Base-by-base conservation (phyloP, 257 asterid genomes). In the Gardenia jasminoides region DNA sequence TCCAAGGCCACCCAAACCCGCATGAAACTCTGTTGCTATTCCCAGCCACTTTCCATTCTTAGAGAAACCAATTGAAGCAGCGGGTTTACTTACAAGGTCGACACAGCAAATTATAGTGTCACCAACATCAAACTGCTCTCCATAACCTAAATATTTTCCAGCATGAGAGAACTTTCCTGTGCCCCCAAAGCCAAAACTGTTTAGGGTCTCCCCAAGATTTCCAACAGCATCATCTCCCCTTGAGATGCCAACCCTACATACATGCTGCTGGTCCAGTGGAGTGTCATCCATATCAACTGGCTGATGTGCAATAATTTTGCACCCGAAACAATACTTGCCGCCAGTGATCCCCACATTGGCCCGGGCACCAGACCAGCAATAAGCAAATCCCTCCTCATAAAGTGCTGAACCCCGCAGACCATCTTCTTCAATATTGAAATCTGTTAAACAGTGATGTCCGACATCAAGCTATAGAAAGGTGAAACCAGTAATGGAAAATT, bases 291-390 rank as follows among this genome's bases (percentile, higher is more conserved):
- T 89, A 68, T 58, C 75, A 48, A 86, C 92, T 15, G 84, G 92
- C 78, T 89, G 93, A 33, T 72, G 67, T 41, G 88, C 79, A 62
- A 87, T 56, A 30, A 91, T 83, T 83, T 84, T 85, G 90, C 92
- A 91, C 50, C 93, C 96, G 77, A 91, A 89, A 78, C 90, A 91
- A 80, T 86, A 91, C 66, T 85, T 91, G 26, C 93, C 96, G 70
- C 86, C 79, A n/a, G 33, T 85, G 74, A 91, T 84, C 76, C 96
- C 96, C 9, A 82, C 78, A 82, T 84, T 89, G 54, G 91, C 91
- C 59, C 96, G 90, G 68, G 93, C 93, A 81, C 93, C 96, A 64
- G 96, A 91, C 96, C 96, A 91, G 73, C 96, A 91, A 75, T 89
- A 91, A 56, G 90, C 87, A 85, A 91, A 91, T 48, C 89, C 93